Base-by-base conservation (phyloP, 768 basidiomycete species). In the Macrocybe gigantea region DNA sequence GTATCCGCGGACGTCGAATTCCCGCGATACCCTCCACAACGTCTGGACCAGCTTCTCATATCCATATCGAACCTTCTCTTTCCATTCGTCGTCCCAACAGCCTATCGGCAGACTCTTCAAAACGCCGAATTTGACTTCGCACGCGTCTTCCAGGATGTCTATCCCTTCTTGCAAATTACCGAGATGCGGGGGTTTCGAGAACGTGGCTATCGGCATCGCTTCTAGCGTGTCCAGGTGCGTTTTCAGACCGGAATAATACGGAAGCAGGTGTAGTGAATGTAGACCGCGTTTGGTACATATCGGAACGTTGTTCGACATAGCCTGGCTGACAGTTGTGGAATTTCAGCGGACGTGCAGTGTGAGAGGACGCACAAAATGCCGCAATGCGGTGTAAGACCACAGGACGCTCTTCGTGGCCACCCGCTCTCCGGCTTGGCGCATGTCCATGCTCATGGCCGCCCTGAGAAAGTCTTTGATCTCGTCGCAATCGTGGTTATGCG, bases 321-420 rank as follows among this genome's bases (percentile, higher is more conserved):
- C 85, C 83, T 86, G 49, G 32, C 34, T 14, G 22, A 22, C 22
- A n/a, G 47, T 47, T 43, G 51, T 46, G 41, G 38, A 42, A 32
- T 37, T 35, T 29, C 22, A 52, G 50, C 48, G 52, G 48, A 56
- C 39, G 57, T 46, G n/a, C 38, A 48, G 45, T 37, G 31, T 37
- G 37, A 48, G 38, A 49, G 48, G 38, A 67, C 83, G 58, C 65
- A 86, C 85, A 59, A 88, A 88, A 64, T 88, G 81, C 48, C 85
- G 67, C 30, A 88, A 65, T 32, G 83, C 85, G 1, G 86, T 88
- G 63, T 88, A 88, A 1, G 82, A 83, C 85, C 85, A 88, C 47
- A 88, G 64, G 13, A 87, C 82, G 55, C 82, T 85, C 72, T 86
- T 88, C 6, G 85, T 87, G 6, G 86, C 86, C 13, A 87, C 83